Evolutionary conservation across 2,329 filamentous ascomycete genomes (phyloP), one percentile per base, ranked within the genome.

Genomic region (Ophiosphaerella herpotricha): DNA sequence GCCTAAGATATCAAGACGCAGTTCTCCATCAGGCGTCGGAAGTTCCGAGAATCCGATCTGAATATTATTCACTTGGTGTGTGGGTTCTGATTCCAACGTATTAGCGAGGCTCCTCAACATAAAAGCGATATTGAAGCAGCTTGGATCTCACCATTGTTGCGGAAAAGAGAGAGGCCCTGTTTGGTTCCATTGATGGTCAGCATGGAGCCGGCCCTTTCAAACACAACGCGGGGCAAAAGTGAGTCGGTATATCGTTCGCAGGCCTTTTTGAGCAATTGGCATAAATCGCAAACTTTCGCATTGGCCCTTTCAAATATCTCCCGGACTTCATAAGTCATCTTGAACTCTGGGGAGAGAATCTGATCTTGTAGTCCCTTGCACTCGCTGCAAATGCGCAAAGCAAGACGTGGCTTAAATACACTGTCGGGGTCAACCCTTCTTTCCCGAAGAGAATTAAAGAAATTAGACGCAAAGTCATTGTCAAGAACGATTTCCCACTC

Each of bases 21-120:
- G 13, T 6, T 33, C 11, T 7, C 42, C 43, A 1, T 55, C 55
- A 9, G 49, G 40, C 3, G 44, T 29, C 35, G 57, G 54, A 24
- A 60, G 49, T 4, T 46, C 13, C 1, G 36, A 21, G 21, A 60
- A 46, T 8, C 57, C 52, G 1, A 47, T 16, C 24, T 58, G 57
- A 14, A 33, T 2, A 12, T 57, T 48, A 37, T 16, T 43, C 12
- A 21, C 11, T n/a, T 14, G 8, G 38, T 9, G 3, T 26, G n/a
- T 3, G 31, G 31, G 35, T 43, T 26, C 5, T n/a, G 24, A 8
- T n/a, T 23, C 4, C 13, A 2, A 16, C 12, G 18, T 2, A 9
- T 16, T 7, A 38, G 26, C 6, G 14, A 29, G 11, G 26, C 6
- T 29, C 4, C 26, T 7, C 26, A 29, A 29, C 7, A 8, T 11